phyloP scores from a whole-genome alignment of 306 rosid genomes.

The Fagus crenata region DNA sequence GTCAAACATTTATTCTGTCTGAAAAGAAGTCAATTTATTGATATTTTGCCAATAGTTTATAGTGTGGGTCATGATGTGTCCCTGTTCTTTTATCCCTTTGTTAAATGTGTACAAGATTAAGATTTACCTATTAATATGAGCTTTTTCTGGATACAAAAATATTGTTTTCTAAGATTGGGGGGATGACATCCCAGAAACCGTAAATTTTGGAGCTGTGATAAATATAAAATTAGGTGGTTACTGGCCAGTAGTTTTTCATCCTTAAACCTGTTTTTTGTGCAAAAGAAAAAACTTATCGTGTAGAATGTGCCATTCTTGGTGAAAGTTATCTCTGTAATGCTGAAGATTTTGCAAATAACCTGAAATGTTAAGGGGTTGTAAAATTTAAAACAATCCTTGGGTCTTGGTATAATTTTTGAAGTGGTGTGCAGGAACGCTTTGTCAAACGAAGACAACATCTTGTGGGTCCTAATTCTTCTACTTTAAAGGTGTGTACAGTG shows the following conservation, averaged over 20 bases:
- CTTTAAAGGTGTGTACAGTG: constrained; percentile 62
- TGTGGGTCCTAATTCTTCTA: constrained; percentile 83
- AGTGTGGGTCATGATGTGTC: no score
- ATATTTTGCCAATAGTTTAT: no score
- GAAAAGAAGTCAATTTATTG: background rate
- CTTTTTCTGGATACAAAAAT: no score
- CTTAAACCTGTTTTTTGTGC: no score
- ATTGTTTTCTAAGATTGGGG: no score
- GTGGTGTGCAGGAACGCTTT: constrained; percentile 69
- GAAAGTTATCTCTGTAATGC: background rate
- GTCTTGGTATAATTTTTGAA: constrained; percentile 6
- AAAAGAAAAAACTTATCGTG: no score
- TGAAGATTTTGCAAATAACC: background rate
- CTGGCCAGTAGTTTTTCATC: no score
- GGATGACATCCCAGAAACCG: no score
- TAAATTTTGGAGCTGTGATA: no score
- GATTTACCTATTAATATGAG: background rate
- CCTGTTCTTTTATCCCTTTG: background rate
- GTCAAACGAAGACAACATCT: constrained; percentile 85
- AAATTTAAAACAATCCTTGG: background rate
- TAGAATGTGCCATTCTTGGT: no score
- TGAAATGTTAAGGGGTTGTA: background rate
- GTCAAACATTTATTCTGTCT: background rate
- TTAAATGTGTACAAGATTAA: background rate
- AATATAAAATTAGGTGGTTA: no score